Evolutionary conservation across 306 rosid genomes (phyloP).

Genomic region (Malus sieversii): DNA sequence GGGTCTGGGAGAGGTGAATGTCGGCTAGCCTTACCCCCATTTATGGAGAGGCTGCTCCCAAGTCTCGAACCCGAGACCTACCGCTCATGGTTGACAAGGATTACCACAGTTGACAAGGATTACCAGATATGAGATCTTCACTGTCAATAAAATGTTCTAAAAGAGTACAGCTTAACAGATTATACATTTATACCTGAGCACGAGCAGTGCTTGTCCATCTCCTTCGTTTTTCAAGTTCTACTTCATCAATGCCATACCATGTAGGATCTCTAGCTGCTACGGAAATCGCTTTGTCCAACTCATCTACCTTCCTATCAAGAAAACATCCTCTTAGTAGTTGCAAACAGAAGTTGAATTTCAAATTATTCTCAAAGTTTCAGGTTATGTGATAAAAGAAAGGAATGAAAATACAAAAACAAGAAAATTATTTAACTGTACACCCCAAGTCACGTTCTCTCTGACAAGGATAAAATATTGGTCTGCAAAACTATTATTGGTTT

Average conservation of each 20-base stretch:
- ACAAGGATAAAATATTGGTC: neutral
- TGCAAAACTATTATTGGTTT: neutral
- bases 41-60: no score
- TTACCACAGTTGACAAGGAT: neutral
- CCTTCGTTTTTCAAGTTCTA: slow-evolving; percentile 84
- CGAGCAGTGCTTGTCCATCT: slow-evolving; percentile 85
- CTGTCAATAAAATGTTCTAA: slow-evolving; percentile 6
- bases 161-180: slow-evolving; percentile 1
- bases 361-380: neutral
- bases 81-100: no score
- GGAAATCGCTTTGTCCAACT: slow-evolving; percentile 82
- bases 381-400: neutral
- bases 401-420: neutral
- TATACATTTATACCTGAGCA: slow-evolving; percentile 55
- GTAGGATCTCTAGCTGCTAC: slow-evolving; percentile 92
- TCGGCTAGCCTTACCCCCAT: no score
- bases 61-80: no score
- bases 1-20: no score
- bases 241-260: slow-evolving; percentile 79
- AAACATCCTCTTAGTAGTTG: slow-evolving; percentile 51
- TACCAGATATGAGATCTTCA: slow-evolving; percentile 3
- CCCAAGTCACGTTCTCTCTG: neutral
- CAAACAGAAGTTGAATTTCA: neutral
- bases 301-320: slow-evolving; percentile 98
- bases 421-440: neutral